Conservation (phyloP, 2,329 filamentous ascomycete genomes). For the Arachnopeziza araneosa region DNA sequence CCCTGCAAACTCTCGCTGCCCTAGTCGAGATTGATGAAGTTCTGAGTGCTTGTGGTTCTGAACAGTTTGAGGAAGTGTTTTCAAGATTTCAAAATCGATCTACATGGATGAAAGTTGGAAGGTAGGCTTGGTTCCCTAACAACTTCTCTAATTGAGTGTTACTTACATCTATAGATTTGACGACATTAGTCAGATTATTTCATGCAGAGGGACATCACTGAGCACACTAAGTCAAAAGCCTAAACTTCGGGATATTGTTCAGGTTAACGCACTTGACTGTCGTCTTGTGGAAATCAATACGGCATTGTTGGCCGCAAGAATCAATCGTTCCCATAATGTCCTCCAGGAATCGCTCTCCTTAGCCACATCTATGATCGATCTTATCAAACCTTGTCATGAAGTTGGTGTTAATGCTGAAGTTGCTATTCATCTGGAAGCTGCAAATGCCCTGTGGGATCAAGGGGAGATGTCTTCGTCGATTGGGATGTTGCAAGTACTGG, state of each 20-base stretch:
- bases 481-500: conserved; percentile 73
- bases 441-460: conserved; percentile 89
- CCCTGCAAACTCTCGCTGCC: conserved; percentile 60
- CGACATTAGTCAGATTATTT: conserved; percentile 75
- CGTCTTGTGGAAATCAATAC: conserved; percentile 69
- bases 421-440: conserved; percentile 73
- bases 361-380: conserved; percentile 73
- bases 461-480: conserved; percentile 88
- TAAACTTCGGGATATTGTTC: conserved; percentile 55
- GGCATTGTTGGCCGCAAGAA: conserved; percentile 67
- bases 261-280: conserved; percentile 56
- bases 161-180: conserved; percentile 50
- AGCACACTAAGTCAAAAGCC: conserved; percentile 69
- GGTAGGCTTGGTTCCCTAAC: conserved; percentile 44
- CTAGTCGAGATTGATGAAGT: conserved; percentile 79
- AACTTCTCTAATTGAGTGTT: not conserved
- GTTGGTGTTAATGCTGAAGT: conserved; percentile 74
- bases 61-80: conserved; percentile 58
- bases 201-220: conserved; percentile 76
- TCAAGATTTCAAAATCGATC: conserved; percentile 58
- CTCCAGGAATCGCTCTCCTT: conserved; percentile 83
- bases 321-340: conserved; percentile 74
- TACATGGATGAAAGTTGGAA: conserved; percentile 76
- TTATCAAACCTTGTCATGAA: conserved; percentile 63
- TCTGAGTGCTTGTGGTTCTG: conserved; percentile 51